phyloP scores from a whole-genome alignment of 2,329 filamentous ascomycete species.

The Parascedosporium putredinis region DNA sequence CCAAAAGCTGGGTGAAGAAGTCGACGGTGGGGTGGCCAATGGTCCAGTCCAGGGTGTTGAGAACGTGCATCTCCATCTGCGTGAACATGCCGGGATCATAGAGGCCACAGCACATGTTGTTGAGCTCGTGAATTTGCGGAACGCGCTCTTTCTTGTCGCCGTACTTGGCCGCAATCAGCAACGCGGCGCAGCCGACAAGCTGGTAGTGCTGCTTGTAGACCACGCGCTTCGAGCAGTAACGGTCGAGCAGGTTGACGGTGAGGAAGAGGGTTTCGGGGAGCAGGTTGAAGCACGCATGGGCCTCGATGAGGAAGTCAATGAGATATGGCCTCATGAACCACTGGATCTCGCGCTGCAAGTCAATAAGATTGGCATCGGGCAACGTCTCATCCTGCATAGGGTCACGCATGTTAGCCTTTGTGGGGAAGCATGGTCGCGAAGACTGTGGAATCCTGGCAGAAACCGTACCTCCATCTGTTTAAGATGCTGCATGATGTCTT shows the following conservation, averaged over 20 bases:
- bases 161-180: conserved; percentile 96
- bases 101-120: conserved; percentile 97
- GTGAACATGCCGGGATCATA: conserved; percentile 99
- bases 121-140: conserved; percentile 92
- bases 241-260: conserved; percentile 89
- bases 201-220: conserved; percentile 99
- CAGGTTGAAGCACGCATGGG: conserved; percentile 86
- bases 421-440: conserved; percentile 10
- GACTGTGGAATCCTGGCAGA: not conserved
- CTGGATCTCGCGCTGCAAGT: conserved; percentile 98
- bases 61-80: conserved; percentile 99
- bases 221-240: conserved; percentile 94
- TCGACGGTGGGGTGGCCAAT: conserved; percentile 95
- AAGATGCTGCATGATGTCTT: conserved; percentile 92
- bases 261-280: conserved; percentile 93
- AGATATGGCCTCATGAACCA: conserved; percentile 98
- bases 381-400: conserved; percentile 61
- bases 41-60: conserved; percentile 93
- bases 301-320: conserved; percentile 95
- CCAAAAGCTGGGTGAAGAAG: conserved; percentile 79
- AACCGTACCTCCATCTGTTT: conserved; percentile 71
- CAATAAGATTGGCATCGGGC: conserved; percentile 92
- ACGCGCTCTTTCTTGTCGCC: conserved; percentile 97
- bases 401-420: not conserved
- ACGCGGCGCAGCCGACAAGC: conserved; percentile 87